Evolutionary conservation across 148 eudicot genomes (phyloP).

Genomic region (Silene latifolia): DNA sequence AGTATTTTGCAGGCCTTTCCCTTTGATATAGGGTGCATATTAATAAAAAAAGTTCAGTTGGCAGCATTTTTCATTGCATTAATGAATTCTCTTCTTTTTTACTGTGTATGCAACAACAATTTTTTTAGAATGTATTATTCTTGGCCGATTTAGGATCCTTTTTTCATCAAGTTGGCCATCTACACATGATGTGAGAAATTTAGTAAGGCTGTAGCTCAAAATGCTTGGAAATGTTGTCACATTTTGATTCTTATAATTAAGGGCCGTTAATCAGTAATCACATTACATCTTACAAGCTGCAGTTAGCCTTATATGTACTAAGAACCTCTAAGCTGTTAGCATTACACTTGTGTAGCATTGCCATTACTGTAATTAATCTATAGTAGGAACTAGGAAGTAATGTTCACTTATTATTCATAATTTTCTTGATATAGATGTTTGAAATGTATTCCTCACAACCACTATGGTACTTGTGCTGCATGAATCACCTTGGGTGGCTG

Average conservation of each 20-base stretch:
- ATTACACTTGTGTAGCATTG: not conserved
- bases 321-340: not conserved
- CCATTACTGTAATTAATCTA: not conserved
- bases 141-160: no score
- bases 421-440: not conserved
- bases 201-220: not conserved
- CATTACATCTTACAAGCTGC: not conserved
- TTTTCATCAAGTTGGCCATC: no score
- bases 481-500: not conserved
- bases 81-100: no score
- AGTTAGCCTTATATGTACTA: not conserved
- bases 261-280: no score
- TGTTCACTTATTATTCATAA: not conserved
- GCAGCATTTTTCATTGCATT: no score
- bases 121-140: no score
- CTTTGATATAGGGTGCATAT: no score
- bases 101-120: no score
- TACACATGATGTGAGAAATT: no score
- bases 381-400: not conserved
- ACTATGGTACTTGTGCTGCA: not conserved
- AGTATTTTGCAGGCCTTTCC: no score
- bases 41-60: no score
- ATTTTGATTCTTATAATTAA: no score
- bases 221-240: not conserved
- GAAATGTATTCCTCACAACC: not conserved